Evolutionary conservation across 208 protist genomes (phyloP), one percentile per base, ranked within the genome.

Genomic region (Leishmania martiniquensis): DNA sequence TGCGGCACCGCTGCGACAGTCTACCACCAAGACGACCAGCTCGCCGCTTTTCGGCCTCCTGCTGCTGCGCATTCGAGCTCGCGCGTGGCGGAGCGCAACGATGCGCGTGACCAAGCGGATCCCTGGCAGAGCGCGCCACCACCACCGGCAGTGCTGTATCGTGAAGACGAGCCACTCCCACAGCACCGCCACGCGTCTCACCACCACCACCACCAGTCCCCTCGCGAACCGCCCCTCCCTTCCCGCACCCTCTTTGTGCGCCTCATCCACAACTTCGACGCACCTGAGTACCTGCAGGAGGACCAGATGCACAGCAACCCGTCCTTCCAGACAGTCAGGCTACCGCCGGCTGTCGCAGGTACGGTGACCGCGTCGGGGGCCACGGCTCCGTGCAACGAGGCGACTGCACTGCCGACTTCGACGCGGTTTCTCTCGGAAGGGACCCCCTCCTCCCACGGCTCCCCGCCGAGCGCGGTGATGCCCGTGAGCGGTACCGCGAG

Each of bases 211-310:
- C 45, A 52, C 9, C 25, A 5, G 3, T 20, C 70, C n/a, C n/a
- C n/a, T 5, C 20, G 22, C 1, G 78, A 82, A 42, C 78, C 72
- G 15, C 55, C 72, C 9, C 73, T 83, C 51, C 72, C 73, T 12
- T 69, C 66, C 59, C 74, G 78, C 59, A 86, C 78, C 4, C 75
- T 86, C 60, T 86, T 86, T 49, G 70, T 86, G 12, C 74, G 72
- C 49, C 73, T 86, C 22, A 71, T 59, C 34, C 77, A 75, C 72
- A 86, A 86, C 72, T 86, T 83, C 29, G 59, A 68, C 39, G 20
- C 34, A 10, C 67, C 75, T 2, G 59, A 47, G 70, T 74, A 22
- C 34, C 29, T 74, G 0, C 70, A 62, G 52, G 22, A 72, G 9
- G 49, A 34, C 68, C 32, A 63, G 37, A 2, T 72, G 32, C 13